Base-by-base conservation (phyloP, 768 basidiomycete genomes). In the Suillus fuscotomentosus region DNA sequence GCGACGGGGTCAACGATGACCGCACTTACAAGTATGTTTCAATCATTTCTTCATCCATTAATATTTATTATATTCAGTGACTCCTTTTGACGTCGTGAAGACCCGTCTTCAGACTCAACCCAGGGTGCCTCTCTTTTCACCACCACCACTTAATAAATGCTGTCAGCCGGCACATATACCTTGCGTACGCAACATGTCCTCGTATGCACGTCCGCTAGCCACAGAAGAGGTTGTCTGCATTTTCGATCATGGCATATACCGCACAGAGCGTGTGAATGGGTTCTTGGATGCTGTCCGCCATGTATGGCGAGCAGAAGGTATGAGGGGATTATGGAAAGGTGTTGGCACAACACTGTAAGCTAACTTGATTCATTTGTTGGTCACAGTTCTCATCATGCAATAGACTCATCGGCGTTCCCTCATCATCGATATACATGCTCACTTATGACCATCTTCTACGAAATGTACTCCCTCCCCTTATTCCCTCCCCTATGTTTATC, bases 11-110 rank as follows among this genome's bases (percentile, higher is more conserved):
- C 93, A 15, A 87, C 88, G 38, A 72, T 94, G 77, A 95, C 93
- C 14, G 91, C 91, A 5, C 77, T 95, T 43, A 93, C 93, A 8
- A 95, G 93, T 92, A 72, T 45, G 87, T 5, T 11, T 42, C 39
- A 24, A 54, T 34, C 60, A 22, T 34, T 20, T 60, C 41, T 24
- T 6, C 6, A 47, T 27, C 14, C 14, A 42, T 9, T 56, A 11
- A 36, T 65, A 6, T 68, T 63, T 65, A 71, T 62, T n/a, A n/a
- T 48, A 63, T 63, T 11, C 73, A 99, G 97, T 99, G 97, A 99
- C 97, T 3, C 97, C 97, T 3, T 99, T 99, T 75, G 97, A 99
- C 77, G 95, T 99, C 62, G 85, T 99, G 69, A 99, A 99, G 77
- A 99, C 97, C 14, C 88, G 97, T 36, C 80, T 99, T 20, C 97